Evolutionary conservation across 2,329 filamentous ascomycete species (phyloP).

Genomic region (Paecilomyces formosus): DNA sequence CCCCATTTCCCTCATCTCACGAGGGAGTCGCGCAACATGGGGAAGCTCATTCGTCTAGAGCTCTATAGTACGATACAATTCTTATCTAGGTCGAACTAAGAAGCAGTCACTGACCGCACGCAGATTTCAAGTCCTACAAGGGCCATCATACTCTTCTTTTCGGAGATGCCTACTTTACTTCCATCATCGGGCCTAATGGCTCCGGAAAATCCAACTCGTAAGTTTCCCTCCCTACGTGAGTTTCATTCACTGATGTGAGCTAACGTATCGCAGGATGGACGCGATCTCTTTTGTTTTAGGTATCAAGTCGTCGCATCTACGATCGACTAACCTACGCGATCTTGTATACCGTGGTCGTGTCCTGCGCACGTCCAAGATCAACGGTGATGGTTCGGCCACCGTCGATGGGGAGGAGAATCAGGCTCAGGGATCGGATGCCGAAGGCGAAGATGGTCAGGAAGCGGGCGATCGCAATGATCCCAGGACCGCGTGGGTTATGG

Average conservation of each 20-base stretch:
- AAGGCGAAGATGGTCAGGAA: slow-evolving; percentile 53
- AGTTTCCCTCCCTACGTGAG: slow-evolving; percentile 24
- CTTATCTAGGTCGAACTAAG: slow-evolving; percentile 4
- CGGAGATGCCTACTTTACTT: slow-evolving; percentile 97
- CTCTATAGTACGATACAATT: slow-evolving; percentile 63
- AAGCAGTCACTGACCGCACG: slow-evolving; percentile 14
- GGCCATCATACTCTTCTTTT: slow-evolving; percentile 91
- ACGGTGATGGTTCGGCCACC: slow-evolving; percentile 72
- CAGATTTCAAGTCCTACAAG: slow-evolving; percentile 99
- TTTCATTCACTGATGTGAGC: slow-evolving; percentile 3
- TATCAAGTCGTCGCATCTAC: slow-evolving; percentile 96
- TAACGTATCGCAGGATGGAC: slow-evolving; percentile 66
- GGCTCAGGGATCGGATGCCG: slow-evolving; percentile 53
- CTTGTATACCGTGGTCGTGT: slow-evolving; percentile 94
- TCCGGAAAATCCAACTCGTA: slow-evolving; percentile 98
- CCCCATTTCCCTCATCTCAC: background rate
- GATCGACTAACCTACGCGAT: slow-evolving; percentile 87
- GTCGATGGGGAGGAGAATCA: slow-evolving; percentile 53
- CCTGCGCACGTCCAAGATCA: slow-evolving; percentile 84
- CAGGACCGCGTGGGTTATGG: slow-evolving; percentile 97
- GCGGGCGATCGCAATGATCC: slow-evolving; percentile 62
- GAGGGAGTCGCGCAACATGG: slow-evolving; percentile 59
- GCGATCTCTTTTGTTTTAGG: slow-evolving; percentile 98
- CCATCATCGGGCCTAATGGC: slow-evolving; percentile 98
- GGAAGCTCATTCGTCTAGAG: slow-evolving; percentile 90